Evolutionary conservation across 805 yeast genomes (phyloP), one percentile per base, ranked within the genome.

Genomic region (Candida germanica): DNA sequence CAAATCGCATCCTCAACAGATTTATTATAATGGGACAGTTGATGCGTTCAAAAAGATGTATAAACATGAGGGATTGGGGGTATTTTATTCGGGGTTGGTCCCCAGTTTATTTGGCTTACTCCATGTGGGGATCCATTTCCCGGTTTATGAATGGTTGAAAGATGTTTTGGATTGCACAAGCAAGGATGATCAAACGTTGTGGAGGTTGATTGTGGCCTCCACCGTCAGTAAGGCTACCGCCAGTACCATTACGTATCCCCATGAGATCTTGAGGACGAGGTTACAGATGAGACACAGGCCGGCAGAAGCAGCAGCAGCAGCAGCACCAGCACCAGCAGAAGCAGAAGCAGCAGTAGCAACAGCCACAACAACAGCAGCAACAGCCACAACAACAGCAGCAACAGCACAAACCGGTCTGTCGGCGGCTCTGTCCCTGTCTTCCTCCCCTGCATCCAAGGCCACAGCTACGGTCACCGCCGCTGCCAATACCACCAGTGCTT

Each of bases 71-170:
- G 98, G 98, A 5, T 10, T 83, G 1, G 57, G 68, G 33, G 87
- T 87, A 11, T 86, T 91, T 49, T 93, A 93, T 60, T 77, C 91
- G 29, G 98, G 98, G 1, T 66, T 91, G 18, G 75, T 87, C 7
- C 96, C 98, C 1, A 89, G 97, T 0, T 68, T 91, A 39, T 77
- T 91, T 49, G 98, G 98, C 0, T 70, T 91, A 21, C 68, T 86
- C 26, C 98, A 91, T 58, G 98, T 91, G 29, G 98, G 97, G 1
- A 84, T 91, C 35, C 98, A 91, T 60, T 91, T 91, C 70, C 98
- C 98, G 20, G 77, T 88, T 7, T 91, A 91, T 58, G 98, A 91
- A 53, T 71, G 77, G 48, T 66, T 91, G 45, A 91, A 91, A 54
- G 55, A 57, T 14, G n/a, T 67, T 21, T 69, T 85, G 19, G 36